These are phyloP conservation scores for Penicillium paradoxum DNA, from an alignment of 495 filamentous ascomycete species.

Conservation along the genomic window DNA sequence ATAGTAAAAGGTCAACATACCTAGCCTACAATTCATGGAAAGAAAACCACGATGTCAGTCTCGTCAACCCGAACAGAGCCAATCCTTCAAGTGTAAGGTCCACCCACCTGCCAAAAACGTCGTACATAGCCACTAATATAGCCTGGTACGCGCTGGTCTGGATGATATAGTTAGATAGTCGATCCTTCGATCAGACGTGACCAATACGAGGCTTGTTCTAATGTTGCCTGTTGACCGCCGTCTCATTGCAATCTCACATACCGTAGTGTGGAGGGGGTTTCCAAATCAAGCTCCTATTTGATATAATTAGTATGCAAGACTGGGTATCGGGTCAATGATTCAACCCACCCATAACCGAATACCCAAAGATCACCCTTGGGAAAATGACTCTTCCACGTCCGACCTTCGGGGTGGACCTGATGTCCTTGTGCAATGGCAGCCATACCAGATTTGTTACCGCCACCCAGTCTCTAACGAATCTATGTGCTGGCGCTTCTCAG, in stretches of 20 bases:
- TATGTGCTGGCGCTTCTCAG: not conserved
- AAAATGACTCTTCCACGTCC: conserved; percentile 42
- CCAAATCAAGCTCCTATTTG: conserved; percentile 85
- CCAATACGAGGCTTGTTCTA: not conserved
- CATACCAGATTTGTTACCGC: conserved; percentile 9
- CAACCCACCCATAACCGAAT: conserved; percentile 83
- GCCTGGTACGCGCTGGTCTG: conserved; percentile 81
- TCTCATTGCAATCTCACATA: conserved; percentile 36
- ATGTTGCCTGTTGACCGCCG: not conserved
- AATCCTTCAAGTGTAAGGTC: not conserved
- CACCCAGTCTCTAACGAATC: not conserved
- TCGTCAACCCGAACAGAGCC: not conserved
- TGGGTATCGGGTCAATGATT: not conserved
- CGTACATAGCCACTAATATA: conserved; percentile 94
- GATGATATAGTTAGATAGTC: conserved; percentile 2
- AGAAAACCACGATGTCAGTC: conserved; percentile 7
- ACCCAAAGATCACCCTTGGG: conserved; percentile 70
- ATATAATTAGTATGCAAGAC: not conserved
- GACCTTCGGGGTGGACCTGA: conserved; percentile 29
- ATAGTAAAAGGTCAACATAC: conserved; percentile 15
- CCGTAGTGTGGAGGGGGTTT: conserved; percentile 96
- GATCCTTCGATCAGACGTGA: not conserved
- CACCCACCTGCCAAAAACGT: conserved; percentile 84
- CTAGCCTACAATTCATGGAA: conserved; percentile 26
- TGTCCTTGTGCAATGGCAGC: conserved; percentile 19